These are phyloP conservation scores for Penicillium arizonense DNA, from an alignment of 495 filamentous ascomycete species.

Conservation along the genomic window DNA sequence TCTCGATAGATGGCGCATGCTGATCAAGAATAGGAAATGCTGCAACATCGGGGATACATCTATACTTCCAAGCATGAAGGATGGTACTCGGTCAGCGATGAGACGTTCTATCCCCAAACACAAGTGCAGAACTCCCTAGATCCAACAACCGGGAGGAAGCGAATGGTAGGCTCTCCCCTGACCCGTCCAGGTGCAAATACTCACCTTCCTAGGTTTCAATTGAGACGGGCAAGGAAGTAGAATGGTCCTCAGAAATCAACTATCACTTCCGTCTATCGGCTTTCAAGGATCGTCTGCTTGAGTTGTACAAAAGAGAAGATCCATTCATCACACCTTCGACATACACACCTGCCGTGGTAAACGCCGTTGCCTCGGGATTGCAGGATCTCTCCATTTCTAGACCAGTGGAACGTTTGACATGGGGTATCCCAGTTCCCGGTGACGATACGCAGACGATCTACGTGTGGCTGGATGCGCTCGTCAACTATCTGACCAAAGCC, in stretches of 20 bases:
- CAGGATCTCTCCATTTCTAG: constrained; percentile 88
- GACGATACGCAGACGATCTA: constrained; percentile 90
- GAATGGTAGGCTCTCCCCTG: constrained; percentile 51
- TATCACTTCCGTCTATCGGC: constrained; percentile 92
- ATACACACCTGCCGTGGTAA: constrained; percentile 67
- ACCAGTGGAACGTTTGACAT: constrained; percentile 71
- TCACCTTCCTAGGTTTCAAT: constrained; percentile 54
- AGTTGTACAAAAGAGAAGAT: constrained; percentile 73
- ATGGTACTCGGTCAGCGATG: constrained; percentile 96
- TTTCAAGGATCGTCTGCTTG: constrained; percentile 69
- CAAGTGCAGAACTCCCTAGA: constrained; percentile 72
- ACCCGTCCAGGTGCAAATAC: constrained; percentile 3
- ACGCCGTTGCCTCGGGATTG: constrained; percentile 65
- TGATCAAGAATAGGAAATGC: constrained; percentile 48
- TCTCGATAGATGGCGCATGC: background rate
- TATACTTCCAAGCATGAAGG: constrained; percentile 86
- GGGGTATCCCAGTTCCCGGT: constrained; percentile 88
- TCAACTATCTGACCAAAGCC: constrained; percentile 87
- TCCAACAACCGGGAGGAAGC: constrained; percentile 74
- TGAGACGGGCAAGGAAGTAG: constrained; percentile 88
- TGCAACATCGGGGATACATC: constrained; percentile 73
- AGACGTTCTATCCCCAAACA: constrained; percentile 86
- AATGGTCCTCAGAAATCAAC: constrained; percentile 92
- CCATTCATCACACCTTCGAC: constrained; percentile 64
- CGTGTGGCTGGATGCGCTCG: constrained; percentile 93